Conservation (phyloP, 108 stramenopile genomes). For the Conticribra guillardii region DNA sequence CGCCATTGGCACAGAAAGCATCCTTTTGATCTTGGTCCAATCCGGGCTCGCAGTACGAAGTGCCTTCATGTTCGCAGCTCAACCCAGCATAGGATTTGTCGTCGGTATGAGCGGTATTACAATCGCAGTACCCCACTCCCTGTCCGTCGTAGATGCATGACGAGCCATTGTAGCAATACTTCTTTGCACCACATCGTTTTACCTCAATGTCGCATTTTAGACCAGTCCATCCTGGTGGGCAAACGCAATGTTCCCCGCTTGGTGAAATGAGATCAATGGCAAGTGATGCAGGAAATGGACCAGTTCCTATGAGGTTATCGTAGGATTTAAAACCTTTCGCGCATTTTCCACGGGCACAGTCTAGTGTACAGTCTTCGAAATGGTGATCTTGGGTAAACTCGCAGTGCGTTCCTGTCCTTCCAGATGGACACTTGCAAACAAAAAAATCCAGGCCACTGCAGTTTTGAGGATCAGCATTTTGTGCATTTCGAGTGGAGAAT, state of each 20-base stretch:
- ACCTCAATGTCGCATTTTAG: conserved; percentile 45
- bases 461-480: no score
- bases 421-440: conserved; percentile 27
- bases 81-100: conserved; percentile 30
- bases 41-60: conserved; percentile 28
- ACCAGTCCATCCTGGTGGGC: conserved; percentile 42
- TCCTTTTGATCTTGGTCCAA: conserved; percentile 44
- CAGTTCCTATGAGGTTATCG: conserved; percentile 29
- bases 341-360: conserved; percentile 36
- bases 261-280: conserved; percentile 32
- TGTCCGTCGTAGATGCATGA: conserved; percentile 35
- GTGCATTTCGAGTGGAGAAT: no score
- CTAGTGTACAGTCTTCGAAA: conserved; percentile 19
- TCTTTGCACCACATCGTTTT: conserved; percentile 17
- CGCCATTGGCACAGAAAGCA: conserved; percentile 40
- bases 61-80: conserved; percentile 37
- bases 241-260: conserved; percentile 45
- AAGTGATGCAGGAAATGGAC: conserved; percentile 30
- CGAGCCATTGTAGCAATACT: conserved; percentile 51
- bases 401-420: conserved; percentile 38
- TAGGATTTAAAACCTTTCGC: conserved; percentile 45
- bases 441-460: conserved; percentile 9
- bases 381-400: conserved; percentile 27
- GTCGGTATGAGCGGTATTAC: conserved; percentile 36
- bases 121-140: conserved; percentile 37